phyloP scores from a whole-genome alignment of 768 basidiomycete species.

The Serendipita sp. region DNA sequence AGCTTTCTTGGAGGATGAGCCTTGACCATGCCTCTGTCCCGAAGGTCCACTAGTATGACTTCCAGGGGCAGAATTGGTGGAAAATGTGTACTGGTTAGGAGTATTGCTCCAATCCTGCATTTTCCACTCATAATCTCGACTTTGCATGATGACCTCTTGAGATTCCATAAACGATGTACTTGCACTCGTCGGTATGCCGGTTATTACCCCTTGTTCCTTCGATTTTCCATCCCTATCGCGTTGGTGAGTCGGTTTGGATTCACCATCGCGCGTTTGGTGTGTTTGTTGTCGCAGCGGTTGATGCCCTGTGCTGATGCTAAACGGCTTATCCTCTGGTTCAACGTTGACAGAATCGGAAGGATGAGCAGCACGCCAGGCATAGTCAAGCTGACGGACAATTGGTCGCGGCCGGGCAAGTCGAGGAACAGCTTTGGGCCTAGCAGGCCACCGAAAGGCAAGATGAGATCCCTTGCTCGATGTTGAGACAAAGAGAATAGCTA shows the following conservation, averaged over 20 bases:
- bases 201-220: too few species aligned
- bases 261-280: background rate
- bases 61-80: background rate
- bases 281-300: too few species aligned
- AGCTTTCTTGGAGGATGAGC: background rate
- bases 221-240: background rate
- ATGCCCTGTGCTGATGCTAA: constrained; percentile 10
- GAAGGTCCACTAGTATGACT: background rate
- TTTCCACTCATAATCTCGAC: background rate
- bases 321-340: constrained; percentile 11
- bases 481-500: constrained; percentile 71
- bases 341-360: constrained; percentile 17
- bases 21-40: background rate
- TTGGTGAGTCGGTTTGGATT: background rate
- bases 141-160: background rate
- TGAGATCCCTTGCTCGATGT: constrained; percentile 68
- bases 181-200: background rate
- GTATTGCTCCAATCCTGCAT: background rate
- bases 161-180: background rate
- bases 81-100: background rate
- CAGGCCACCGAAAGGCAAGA: constrained; percentile 76
- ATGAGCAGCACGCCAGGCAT: constrained; percentile 56
- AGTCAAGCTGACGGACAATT: constrained; percentile 39
- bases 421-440: constrained; percentile 43
- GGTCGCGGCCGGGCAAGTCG: constrained; percentile 61